Conservation (phyloP, 345 rosid species). For the Populus euphratica region DNA sequence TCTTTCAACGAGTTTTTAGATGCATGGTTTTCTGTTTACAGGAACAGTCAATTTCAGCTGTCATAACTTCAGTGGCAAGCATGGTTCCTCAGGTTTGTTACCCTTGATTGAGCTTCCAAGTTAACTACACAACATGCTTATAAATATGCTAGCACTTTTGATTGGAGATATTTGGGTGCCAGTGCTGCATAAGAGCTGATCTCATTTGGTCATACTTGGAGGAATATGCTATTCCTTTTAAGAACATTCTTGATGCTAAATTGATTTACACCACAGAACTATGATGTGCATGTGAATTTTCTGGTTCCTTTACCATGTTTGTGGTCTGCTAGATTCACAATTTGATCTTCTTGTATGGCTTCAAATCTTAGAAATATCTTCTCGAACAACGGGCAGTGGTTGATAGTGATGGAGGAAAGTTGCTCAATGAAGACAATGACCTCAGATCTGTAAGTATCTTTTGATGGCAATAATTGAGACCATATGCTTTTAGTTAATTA, state of each 20-base stretch:
- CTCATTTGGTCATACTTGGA: not conserved
- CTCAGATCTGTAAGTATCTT: conserved; percentile 75
- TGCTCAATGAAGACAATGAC: conserved; percentile 92
- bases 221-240: not conserved
- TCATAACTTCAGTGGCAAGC: conserved; percentile 78
- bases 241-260: not conserved
- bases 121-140: not conserved
- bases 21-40: conserved; percentile 28
- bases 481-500: too few relatives aligned
- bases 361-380: conserved; percentile 64
- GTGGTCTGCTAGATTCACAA: not conserved
- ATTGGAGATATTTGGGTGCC: not conserved
- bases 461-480: conserved; percentile 1
- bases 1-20: not conserved
- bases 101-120: conserved; percentile 9
- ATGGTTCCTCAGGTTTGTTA: conserved; percentile 80
- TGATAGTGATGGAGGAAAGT: conserved; percentile 75
- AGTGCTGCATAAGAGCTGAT: not conserved
- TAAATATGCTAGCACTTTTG: not conserved
- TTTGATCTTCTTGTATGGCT: conserved; percentile 1
- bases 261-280: conserved; percentile 6
- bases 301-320: not conserved
- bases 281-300: not conserved
- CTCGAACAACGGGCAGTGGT: conserved; percentile 87
- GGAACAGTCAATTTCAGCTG: conserved; percentile 91